A percentile compares a stretch with the other conserved stretches of the same genome.
Evolutionary conservation across 495 filamentous ascomycete genomes (phyloP).

Genomic region (Hypoxylon lienhwacheense): DNA sequence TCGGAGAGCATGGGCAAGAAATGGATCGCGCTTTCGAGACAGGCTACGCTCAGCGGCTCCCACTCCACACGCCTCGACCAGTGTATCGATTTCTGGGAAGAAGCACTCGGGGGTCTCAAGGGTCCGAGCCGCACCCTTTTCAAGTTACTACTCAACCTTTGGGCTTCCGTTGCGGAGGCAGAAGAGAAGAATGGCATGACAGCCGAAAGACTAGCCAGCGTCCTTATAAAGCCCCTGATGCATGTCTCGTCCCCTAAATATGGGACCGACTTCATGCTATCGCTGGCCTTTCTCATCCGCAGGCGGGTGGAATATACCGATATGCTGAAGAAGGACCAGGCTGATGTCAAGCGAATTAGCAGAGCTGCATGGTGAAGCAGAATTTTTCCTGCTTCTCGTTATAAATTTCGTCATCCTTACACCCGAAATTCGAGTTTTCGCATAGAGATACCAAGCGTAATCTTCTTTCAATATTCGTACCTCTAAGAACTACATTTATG

Average conservation of each 20-base stretch:
- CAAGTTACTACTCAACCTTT: constrained; percentile 49
- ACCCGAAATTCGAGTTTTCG: constrained; percentile 19
- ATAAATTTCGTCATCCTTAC: constrained; percentile 4
- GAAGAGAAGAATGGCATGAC: constrained; percentile 49
- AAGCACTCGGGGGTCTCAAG: constrained; percentile 45
- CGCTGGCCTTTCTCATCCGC: constrained; percentile 50
- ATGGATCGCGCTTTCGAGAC: constrained; percentile 46
- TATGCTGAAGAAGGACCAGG: constrained; percentile 36
- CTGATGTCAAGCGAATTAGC: constrained; percentile 33
- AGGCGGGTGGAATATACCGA: constrained; percentile 46
- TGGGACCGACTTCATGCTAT: constrained; percentile 46
- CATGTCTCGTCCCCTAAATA: constrained; percentile 37
- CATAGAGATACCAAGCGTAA: constrained; percentile 33
- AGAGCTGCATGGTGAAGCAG: constrained; percentile 40
- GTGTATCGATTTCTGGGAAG: constrained; percentile 54
- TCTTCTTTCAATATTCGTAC: background rate
- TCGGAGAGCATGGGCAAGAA: constrained; percentile 42
- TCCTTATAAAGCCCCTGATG: constrained; percentile 47
- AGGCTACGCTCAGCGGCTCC: constrained; percentile 39
- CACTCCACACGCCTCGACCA: constrained; percentile 43
- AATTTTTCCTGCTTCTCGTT: constrained; percentile 3
- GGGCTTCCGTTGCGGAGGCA: constrained; percentile 45
- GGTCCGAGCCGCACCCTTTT: constrained; percentile 44
- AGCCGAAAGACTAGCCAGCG: constrained; percentile 46
- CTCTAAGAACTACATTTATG: background rate